Base-by-base conservation (phyloP, 495 filamentous ascomycete genomes). In the Daldinia bambusicola region DNA sequence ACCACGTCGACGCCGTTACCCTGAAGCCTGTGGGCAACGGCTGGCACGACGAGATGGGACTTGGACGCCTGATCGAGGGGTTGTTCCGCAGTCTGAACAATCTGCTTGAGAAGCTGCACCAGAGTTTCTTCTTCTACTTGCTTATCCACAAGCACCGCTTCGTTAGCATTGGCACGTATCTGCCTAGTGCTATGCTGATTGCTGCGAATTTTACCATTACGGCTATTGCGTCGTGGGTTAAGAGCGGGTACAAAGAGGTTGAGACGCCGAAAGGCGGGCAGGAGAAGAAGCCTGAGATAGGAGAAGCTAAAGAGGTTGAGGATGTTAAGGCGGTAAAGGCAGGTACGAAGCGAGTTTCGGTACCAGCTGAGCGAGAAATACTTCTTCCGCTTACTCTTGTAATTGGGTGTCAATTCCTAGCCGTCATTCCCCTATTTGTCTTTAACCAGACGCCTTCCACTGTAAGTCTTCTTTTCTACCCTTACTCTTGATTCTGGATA, bases 91-190 rank as follows among this genome's bases (percentile, higher is more conserved):
- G 92, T 74, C 81, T 99, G 78, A 99, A 99, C 80, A 99, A 99
- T 76, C 80, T 99, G 58, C 85, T 99, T 14, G 95, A 99, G 80
- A 94, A 98, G 78, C 87, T 99, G 67, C 95, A 99, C 75, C 95
- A 99, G 83, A 97, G 93, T 76, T 99, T 98, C 85, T 99, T 99
- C 85, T 98, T 99, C 82, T 99, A 99, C 78, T 82, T 99, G 26
- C 87, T 99, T 16, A 93, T 99, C 87, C 90, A 93, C 60, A 84
- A 89, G 16, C 90, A 95, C 59, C 88, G 94, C 7, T 99, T 98
- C 78, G 96, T 98, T 61, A 98, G 95, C 78, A 99, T 99, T 67
- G 95, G 95, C 18, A 99, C 95, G 1, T 99, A 99, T 74, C 84
- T 99, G 5, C 95, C 96, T 4, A 97, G 93, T 78, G 95, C 94